Evolutionary conservation across 2,329 filamentous ascomycete species (phyloP), one percentile per base, ranked within the genome.

Genomic region (Alternaria conjuncta): DNA sequence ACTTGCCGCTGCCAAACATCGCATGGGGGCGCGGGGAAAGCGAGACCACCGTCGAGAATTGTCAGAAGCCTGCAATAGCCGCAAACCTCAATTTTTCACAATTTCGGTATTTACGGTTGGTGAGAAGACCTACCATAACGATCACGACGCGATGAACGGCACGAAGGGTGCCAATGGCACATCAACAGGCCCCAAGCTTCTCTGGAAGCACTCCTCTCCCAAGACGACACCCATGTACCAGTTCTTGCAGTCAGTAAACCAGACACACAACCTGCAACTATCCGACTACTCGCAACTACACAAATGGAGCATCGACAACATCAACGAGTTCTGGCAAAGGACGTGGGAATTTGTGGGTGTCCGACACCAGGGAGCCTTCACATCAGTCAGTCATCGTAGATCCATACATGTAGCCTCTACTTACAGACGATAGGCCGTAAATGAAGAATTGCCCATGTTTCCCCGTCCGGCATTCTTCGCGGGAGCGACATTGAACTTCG

Each of bases 401-500:
- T 13, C 18, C 21, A 54, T 44, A 28, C 44, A 55, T 26, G 18
- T 44, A n/a, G 36, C 57, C 65, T 76, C 51, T 55, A 51, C 60
- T 63, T 47, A 62, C 18, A 23, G n/a, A 28, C 4, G 11, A 25
- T 72, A 94, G 90, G 90, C 93, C 45, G 83, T 97, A 18, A 87
- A 91, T 23, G 78, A 86, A 44, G 80, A 87, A 58, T 86, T 89
- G 6, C 84, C 88, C 50, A 92, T 98, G 86, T 98, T 94, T 73
- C 95, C 95, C 23, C 89, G 93, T 23, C 94, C 95, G 8, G 84
- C 89, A 63, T 98, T 97, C 84, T 98, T 97, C 79, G 80, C 88
- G 60, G 90, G 90, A 10, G 87, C 92, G 13, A 89, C 85, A 61
- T 85, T 98, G 68, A 99, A 98, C 80, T 98, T 97, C 78, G 94